Conservation (phyloP, 2,329 filamentous ascomycete genomes). For the Cytospora leucostoma region DNA sequence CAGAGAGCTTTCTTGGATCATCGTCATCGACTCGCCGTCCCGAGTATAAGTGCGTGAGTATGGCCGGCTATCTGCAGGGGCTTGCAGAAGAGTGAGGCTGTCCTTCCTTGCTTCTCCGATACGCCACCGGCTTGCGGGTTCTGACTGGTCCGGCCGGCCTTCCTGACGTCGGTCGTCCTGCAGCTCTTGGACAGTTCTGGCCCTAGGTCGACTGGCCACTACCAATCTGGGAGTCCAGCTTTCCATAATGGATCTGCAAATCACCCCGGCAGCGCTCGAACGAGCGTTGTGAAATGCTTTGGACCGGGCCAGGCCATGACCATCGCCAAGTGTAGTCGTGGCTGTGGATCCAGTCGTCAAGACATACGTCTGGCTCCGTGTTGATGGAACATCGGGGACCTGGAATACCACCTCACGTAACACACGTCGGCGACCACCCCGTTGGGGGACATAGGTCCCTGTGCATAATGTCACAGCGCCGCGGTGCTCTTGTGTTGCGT, state of each 20-base stretch:
- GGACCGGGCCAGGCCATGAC: constrained; percentile 8
- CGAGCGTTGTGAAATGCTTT: constrained; percentile 3
- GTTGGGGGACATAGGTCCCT: constrained; percentile 4
- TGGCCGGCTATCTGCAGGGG: constrained; percentile 2
- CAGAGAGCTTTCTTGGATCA: not conserved
- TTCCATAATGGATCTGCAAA: constrained; percentile 19
- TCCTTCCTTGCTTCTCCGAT: constrained; percentile 16
- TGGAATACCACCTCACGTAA: not conserved
- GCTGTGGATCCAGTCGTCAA: constrained; percentile 3
- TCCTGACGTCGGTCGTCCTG: constrained; percentile 10
- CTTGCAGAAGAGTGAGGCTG: constrained; percentile 12
- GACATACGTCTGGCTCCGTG: not conserved
- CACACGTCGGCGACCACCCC: constrained; percentile 20
- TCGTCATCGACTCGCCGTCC: not conserved
- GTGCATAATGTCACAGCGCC: constrained; percentile 12
- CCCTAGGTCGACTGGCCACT: constrained; percentile 13
- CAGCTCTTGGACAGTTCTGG: constrained; percentile 14
- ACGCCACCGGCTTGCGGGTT: constrained; percentile 8
- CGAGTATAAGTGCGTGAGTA: not conserved
- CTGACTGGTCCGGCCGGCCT: constrained; percentile 12
- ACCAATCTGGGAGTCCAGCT: constrained; percentile 17
- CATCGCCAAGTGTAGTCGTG: not conserved
- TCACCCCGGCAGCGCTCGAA: constrained; percentile 14
- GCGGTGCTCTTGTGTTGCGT: not conserved
- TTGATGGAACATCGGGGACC: constrained; percentile 17